These are phyloP conservation scores for Ogataea nakhonphanomensis DNA, from an alignment of 805 yeast genomes.

Conservation along the genomic window DNA sequence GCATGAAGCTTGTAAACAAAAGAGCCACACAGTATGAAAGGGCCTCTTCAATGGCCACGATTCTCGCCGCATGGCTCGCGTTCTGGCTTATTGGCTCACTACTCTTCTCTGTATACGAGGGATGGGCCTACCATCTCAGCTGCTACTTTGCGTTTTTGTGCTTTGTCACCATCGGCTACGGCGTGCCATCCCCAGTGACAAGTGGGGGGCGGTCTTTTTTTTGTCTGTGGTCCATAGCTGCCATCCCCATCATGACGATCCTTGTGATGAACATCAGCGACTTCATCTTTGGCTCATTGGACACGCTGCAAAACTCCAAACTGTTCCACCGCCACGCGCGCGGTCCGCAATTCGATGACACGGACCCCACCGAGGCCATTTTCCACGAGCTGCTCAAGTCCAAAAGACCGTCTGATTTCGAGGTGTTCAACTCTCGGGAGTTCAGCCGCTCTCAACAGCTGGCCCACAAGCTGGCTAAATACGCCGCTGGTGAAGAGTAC, in stretches of 20 bases:
- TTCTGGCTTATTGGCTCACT: slow-evolving; percentile 77
- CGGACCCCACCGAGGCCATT: slow-evolving; percentile 16
- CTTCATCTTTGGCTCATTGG: slow-evolving; percentile 37
- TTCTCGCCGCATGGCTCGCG: slow-evolving; percentile 43
- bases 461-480: slow-evolving; percentile 17
- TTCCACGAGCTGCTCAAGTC: slow-evolving; percentile 19
- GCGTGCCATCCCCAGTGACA: slow-evolving; percentile 62
- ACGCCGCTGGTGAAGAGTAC: slow-evolving; percentile 25
- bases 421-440: slow-evolving; percentile 18
- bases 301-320: background rate
- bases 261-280: slow-evolving; percentile 73
- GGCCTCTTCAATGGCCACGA: slow-evolving; percentile 36
- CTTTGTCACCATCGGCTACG: slow-evolving; percentile 81
- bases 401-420: slow-evolving; percentile 15
- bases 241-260: slow-evolving; percentile 85
- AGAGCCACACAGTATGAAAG: slow-evolving; percentile 39
- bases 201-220: slow-evolving; percentile 71
- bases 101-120: slow-evolving; percentile 56
- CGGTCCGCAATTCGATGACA: slow-evolving; percentile 15
- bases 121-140: slow-evolving; percentile 68
- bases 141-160: slow-evolving; percentile 77
- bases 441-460: slow-evolving; percentile 15
- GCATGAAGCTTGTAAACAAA: slow-evolving; percentile 51
- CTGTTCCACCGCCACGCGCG: background rate
- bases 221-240: slow-evolving; percentile 74